Conservation (phyloP, 176 grass and related monocot genomes). For the Saccharum spontaneum region DNA sequence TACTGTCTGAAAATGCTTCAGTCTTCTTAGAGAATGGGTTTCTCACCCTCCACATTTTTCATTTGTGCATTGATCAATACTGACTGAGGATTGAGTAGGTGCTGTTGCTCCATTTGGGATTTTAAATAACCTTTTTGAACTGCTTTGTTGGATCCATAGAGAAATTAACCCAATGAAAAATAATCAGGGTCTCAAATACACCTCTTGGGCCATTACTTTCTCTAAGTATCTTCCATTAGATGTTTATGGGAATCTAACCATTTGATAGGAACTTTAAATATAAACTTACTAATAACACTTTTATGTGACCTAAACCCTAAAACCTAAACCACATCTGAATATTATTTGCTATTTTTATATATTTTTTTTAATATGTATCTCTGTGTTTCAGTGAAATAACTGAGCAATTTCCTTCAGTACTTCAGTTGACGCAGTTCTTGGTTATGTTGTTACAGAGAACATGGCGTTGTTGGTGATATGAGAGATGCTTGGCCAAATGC, state of each 20-base stretch:
- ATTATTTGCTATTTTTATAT: constrained; percentile 3
- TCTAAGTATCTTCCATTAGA: not conserved
- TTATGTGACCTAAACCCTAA: not conserved
- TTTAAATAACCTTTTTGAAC: constrained; percentile 12
- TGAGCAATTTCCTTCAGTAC: not conserved
- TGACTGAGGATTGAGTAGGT: not conserved
- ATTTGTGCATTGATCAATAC: not conserved
- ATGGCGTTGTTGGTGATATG: constrained; percentile 98
- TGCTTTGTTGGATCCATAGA: not conserved
- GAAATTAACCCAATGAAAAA: not conserved
- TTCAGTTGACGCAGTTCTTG: constrained; percentile 22
- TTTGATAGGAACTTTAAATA: not conserved
- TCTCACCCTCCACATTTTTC: not conserved
- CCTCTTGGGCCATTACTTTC: not conserved
- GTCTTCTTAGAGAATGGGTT: not conserved
- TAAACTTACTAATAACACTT: not conserved
- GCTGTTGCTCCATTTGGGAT: constrained; percentile 4
- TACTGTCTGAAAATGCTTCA: not conserved
- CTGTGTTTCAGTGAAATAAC: not conserved
- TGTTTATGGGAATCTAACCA: not conserved
- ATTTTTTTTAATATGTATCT: constrained; percentile 3
- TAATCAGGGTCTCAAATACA: not conserved
- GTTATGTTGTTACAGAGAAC: constrained; percentile 69
- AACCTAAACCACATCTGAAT: not conserved
- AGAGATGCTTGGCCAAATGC: constrained; percentile 99